These are phyloP conservation scores for Cupressus sempervirens DNA, from an alignment of 75 land plant genomes.

Conservation along the genomic window DNA sequence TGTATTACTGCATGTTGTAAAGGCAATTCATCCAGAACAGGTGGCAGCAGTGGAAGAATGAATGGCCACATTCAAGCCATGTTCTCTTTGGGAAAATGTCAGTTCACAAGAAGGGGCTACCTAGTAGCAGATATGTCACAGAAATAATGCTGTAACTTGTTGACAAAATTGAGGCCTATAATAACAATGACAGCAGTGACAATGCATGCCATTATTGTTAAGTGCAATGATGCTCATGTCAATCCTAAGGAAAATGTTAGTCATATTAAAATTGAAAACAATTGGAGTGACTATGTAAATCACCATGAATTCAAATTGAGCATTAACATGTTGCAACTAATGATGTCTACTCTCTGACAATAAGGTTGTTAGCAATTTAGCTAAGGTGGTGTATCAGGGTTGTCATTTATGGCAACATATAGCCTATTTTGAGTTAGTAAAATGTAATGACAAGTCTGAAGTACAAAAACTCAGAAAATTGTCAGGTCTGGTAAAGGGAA, in stretches of 20 bases:
- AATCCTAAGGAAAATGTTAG: background rate
- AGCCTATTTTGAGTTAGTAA: too few species aligned
- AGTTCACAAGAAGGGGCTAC: background rate
- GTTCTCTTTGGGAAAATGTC: background rate
- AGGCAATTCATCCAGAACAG: background rate
- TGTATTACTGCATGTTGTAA: background rate
- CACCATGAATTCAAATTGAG: background rate
- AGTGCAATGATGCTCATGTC: background rate
- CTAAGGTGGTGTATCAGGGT: too few species aligned
- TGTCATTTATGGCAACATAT: too few species aligned
- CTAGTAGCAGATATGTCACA: background rate
- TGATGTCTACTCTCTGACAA: background rate
- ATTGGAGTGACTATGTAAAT: background rate
- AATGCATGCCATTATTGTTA: background rate
- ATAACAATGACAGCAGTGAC: background rate
- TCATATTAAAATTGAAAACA: background rate
- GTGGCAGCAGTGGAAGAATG: background rate
- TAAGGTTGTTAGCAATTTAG: background rate
- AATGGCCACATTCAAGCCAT: background rate
- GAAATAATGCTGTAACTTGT: background rate
- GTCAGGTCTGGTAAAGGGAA: too few species aligned
- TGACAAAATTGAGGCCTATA: background rate
- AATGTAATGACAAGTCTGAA: too few species aligned
- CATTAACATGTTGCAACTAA: background rate
- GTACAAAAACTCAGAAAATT: too few species aligned